A percentile compares a stretch with the other conserved stretches of the same genome.
Conservation (phyloP, 1,284 basidiomycete species). For the Trametes polyzona region DNA sequence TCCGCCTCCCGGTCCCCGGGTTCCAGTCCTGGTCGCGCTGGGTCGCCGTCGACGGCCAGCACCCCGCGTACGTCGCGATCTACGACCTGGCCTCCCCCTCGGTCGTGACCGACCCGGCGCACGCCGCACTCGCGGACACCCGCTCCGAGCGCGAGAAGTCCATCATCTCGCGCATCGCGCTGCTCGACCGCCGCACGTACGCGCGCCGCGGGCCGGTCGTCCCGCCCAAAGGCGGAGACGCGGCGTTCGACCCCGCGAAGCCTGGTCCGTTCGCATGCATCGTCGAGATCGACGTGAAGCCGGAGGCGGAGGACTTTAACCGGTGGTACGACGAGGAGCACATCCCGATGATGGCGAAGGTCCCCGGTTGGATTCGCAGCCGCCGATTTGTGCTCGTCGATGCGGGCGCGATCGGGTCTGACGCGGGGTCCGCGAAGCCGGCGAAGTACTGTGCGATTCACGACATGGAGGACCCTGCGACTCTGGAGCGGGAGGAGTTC, state of each 20-base stretch:
- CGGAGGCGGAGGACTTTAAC: constrained; percentile 47
- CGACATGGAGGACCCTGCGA: constrained; percentile 35
- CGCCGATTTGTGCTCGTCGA: constrained; percentile 39
- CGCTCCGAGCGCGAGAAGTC: constrained; percentile 57
- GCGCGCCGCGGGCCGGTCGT: constrained; percentile 38
- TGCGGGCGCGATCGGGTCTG: too few species aligned
- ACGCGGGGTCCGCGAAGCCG: constrained; percentile 22
- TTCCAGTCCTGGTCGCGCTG: constrained; percentile 59
- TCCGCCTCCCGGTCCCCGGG: constrained; percentile 54
- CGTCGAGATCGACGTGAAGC: constrained; percentile 37
- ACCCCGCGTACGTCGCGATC: constrained; percentile 53
- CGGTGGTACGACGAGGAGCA: constrained; percentile 44
- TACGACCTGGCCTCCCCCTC: constrained; percentile 57
- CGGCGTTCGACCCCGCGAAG: constrained; percentile 34
- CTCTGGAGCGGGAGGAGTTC: constrained; percentile 29
- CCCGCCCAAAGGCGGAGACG: constrained; percentile 34
- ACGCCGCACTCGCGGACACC: constrained; percentile 53
- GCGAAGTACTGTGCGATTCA: constrained; percentile 40
- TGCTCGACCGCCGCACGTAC: constrained; percentile 58
- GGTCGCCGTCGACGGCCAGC: constrained; percentile 43
- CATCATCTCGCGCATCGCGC: constrained; percentile 48
- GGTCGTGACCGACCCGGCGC: constrained; percentile 49
- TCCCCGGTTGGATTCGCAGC: constrained; percentile 41
- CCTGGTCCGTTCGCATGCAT: constrained; percentile 38
- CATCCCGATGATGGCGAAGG: constrained; percentile 36